Conservation (phyloP, 2,329 filamentous ascomycete species). For the Plenodomus lindquistii region DNA sequence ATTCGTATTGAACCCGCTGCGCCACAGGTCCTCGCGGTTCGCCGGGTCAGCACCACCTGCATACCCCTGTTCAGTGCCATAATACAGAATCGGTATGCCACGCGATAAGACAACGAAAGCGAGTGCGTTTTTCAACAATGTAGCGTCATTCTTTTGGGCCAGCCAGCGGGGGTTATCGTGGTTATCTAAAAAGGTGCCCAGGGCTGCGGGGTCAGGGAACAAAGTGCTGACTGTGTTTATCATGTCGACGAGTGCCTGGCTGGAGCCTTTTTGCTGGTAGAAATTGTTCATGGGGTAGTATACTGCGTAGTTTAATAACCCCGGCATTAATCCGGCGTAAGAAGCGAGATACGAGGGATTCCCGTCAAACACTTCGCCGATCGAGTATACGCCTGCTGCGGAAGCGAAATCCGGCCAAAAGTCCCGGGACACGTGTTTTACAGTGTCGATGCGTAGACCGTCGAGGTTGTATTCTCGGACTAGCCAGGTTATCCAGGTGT, state of each 20-base stretch:
- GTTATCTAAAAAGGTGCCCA: conserved; percentile 47
- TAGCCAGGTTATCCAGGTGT: conserved; percentile 39
- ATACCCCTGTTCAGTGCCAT: conserved; percentile 46
- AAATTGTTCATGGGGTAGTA: conserved; percentile 49
- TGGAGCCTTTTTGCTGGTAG: conserved; percentile 37
- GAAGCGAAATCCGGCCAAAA: conserved; percentile 61
- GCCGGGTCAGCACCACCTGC: conserved; percentile 43
- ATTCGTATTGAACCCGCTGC: conserved; percentile 39
- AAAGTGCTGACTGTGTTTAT: conserved; percentile 36
- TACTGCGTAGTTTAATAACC: conserved; percentile 63
- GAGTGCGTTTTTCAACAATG: conserved; percentile 45
- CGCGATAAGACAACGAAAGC: conserved; percentile 43
- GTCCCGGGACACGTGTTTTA: conserved; percentile 63
- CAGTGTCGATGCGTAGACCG: conserved; percentile 64
- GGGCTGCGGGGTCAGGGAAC: conserved; percentile 40
- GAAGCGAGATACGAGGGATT: conserved; percentile 56
- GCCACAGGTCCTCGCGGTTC: conserved; percentile 49
- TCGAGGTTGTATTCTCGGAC: conserved; percentile 47
- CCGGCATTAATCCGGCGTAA: conserved; percentile 60
- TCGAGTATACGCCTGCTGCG: conserved; percentile 61
- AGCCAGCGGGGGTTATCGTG: conserved; percentile 47
- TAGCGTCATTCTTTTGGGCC: conserved; percentile 40
- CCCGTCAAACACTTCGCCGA: conserved; percentile 65
- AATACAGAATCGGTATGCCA: conserved; percentile 48
- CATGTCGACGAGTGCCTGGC: conserved; percentile 41